Percentiles rank a stretch among this genome's conserved stretches.
Evolutionary conservation across 1,284 basidiomycete genomes (phyloP).

Genomic region (Malassezia sympodialis): DNA sequence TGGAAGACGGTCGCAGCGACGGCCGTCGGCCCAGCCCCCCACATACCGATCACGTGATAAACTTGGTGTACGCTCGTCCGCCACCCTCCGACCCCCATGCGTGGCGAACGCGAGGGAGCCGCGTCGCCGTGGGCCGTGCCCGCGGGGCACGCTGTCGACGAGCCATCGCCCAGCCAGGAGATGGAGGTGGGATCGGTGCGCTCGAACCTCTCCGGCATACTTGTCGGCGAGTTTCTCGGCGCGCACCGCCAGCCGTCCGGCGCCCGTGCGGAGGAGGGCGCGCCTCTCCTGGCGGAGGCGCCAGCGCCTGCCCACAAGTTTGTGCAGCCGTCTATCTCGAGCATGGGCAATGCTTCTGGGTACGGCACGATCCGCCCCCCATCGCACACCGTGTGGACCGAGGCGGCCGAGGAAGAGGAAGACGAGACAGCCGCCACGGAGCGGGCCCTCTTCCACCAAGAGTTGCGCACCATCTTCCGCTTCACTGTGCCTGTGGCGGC

Average conservation of each 20-base stretch:
- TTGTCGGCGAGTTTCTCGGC: conserved; percentile 13
- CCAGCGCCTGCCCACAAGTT: background rate
- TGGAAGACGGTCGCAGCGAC: background rate
- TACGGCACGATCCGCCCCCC: conserved; percentile 9
- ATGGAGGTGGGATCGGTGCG: conserved; percentile 1
- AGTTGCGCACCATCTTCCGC: conserved; percentile 20
- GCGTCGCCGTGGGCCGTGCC: background rate
- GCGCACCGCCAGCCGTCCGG: conserved; percentile 2
- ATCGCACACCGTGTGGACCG: background rate
- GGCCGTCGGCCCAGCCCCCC: background rate
- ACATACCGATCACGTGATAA: background rate
- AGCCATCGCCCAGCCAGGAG: background rate
- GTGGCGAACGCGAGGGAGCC: background rate
- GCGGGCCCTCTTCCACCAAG: background rate
- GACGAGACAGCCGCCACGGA: background rate
- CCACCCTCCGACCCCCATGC: background rate
- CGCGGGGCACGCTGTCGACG: background rate
- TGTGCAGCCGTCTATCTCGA: conserved; percentile 7
- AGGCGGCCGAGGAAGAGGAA: background rate
- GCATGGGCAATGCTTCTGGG: conserved; percentile 12
- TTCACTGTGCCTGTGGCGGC: conserved; percentile 40
- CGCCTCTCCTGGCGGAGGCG: background rate
- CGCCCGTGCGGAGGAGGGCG: background rate
- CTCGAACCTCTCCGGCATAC: conserved; percentile 8
- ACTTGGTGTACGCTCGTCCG: background rate